Evolutionary conservation across 306 rosid genomes (phyloP).

Genomic region (Hippophae rhamnoides): DNA sequence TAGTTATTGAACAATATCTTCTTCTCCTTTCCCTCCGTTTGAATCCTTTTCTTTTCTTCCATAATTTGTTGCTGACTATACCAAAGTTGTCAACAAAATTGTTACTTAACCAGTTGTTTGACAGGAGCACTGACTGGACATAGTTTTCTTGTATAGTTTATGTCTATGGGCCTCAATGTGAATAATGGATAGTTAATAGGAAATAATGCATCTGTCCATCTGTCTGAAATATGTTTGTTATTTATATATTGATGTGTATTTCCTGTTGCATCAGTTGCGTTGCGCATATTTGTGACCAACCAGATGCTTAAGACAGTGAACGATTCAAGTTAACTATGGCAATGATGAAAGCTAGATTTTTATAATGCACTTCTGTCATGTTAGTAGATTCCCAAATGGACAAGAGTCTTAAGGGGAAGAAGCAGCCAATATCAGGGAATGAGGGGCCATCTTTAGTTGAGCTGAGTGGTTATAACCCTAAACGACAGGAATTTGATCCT

Average conservation of each 20-base stretch:
- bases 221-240: too few species aligned
- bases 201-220: too few species aligned
- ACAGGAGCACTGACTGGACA: not conserved
- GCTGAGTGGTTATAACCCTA: conserved; percentile 72
- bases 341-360: conserved; percentile 6
- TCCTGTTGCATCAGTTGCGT: too few species aligned
- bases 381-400: conserved; percentile 65
- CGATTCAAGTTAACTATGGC: not conserved
- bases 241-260: too few species aligned
- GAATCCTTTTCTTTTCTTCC: not conserved
- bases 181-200: too few species aligned
- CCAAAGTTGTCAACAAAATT: not conserved
- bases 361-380: conserved; percentile 1
- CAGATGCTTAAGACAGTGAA: too few species aligned
- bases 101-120: not conserved
- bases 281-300: too few species aligned
- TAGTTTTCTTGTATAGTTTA: not conserved
- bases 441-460: conserved; percentile 80
- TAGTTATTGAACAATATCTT: not conserved
- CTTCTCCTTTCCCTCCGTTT: not conserved
- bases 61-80: too few species aligned
- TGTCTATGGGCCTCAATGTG: too few species aligned
- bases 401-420: conserved; percentile 53
- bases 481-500: conserved; percentile 87
- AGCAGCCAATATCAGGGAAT: conserved; percentile 48